Evolutionary conservation across 225 moss, liverwort and hornwort genomes (phyloP).

Genomic region (Polytrichum formosum): DNA sequence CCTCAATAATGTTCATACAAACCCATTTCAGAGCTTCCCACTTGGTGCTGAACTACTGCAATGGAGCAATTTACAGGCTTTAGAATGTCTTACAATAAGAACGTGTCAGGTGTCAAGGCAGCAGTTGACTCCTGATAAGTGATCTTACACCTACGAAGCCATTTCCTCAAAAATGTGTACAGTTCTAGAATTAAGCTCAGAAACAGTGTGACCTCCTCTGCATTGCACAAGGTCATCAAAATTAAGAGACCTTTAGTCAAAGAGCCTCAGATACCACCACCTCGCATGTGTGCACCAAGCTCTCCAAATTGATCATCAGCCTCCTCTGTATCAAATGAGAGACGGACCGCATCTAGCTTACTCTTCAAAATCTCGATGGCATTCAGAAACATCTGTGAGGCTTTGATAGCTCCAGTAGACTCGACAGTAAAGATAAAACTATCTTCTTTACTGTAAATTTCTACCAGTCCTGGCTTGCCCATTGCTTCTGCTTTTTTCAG

Average conservation of each 20-base stretch:
- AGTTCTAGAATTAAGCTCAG: too few relatives aligned
- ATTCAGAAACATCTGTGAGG: conserved; percentile 94
- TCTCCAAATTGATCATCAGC: conserved; percentile 77
- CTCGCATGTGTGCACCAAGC: conserved; percentile 69
- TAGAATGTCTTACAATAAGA: too few relatives aligned
- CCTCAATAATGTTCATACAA: too few relatives aligned
- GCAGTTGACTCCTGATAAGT: too few relatives aligned
- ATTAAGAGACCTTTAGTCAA: background rate
- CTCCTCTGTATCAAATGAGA: conserved; percentile 96
- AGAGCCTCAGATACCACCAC: conserved; percentile 52
- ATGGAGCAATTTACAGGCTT: too few relatives aligned
- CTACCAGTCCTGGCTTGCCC: conserved; percentile 95
- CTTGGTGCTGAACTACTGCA: too few relatives aligned
- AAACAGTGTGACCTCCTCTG: too few relatives aligned
- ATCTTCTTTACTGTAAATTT: conserved; percentile 87
- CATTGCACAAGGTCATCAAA: too few relatives aligned
- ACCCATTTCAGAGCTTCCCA: too few relatives aligned
- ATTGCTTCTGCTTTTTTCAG: conserved; percentile 99
- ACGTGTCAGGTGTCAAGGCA: too few relatives aligned
- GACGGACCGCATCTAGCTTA: conserved; percentile 90
- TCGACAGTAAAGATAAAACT: conserved; percentile 98
- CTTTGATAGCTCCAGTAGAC: conserved; percentile 87
- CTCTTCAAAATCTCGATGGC: conserved; percentile 86
- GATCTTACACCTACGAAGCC: too few relatives aligned
- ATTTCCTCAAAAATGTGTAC: too few relatives aligned